Percentiles rank a stretch among this genome's conserved stretches.
These are phyloP conservation scores for Stephanodiscus minutulus DNA, from an alignment of 108 stramenopile species.

Conservation along the genomic window DNA sequence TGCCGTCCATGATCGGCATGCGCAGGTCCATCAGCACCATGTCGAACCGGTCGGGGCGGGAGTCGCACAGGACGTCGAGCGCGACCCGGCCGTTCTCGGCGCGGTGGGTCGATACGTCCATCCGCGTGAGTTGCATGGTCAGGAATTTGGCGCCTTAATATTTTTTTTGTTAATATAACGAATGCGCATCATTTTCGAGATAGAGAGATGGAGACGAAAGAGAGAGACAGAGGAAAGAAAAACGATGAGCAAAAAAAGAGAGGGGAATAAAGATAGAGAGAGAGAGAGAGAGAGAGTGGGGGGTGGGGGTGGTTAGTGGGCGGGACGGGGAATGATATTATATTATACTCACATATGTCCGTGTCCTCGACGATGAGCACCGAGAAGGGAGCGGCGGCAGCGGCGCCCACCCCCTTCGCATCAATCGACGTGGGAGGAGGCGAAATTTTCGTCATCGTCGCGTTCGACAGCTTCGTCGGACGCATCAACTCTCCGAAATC, in stretches of 20 bases:
- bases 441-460: no score
- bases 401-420: no score
- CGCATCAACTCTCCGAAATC: no score
- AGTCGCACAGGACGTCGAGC: slow-evolving; percentile 33
- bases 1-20: slow-evolving; percentile 65
- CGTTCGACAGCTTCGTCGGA: no score
- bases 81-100: slow-evolving; percentile 57
- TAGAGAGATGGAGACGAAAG: no score
- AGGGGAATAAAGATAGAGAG: no score
- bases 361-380: slow-evolving; percentile 63
- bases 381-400: slow-evolving; percentile 11
- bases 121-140: slow-evolving; percentile 19
- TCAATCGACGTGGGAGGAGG: no score
- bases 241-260: no score
- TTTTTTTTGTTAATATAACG: no score
- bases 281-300: no score
- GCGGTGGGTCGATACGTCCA: slow-evolving; percentile 23
- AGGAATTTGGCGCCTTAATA: slow-evolving; percentile 32
- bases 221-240: no score
- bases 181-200: no score
- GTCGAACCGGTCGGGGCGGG: slow-evolving; percentile 31
- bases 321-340: not conserved
- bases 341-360: slow-evolving; percentile 34
- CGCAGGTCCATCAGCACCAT: slow-evolving; percentile 58
- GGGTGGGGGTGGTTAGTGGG: not conserved